phyloP scores from a whole-genome alignment of 2,329 filamentous ascomycete genomes.

The Myriosclerotinia duriaeana region DNA sequence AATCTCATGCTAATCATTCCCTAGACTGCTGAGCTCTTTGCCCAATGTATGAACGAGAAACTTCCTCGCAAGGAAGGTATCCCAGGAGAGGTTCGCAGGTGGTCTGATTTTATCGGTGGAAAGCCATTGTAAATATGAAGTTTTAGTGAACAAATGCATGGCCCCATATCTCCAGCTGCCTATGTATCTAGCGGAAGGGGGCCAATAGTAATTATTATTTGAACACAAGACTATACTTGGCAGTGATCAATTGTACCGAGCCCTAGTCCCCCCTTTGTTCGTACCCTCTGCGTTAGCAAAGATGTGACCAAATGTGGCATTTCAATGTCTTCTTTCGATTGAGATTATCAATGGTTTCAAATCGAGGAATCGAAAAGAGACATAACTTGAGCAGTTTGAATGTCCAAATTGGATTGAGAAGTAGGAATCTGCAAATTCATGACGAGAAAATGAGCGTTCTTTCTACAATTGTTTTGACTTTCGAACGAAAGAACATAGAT shows the following conservation, averaged over 20 bases:
- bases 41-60: slow-evolving; percentile 96
- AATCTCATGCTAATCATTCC: slow-evolving; percentile 20
- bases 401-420: too few relatives aligned
- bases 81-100: slow-evolving; percentile 84
- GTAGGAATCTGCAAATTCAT: too few relatives aligned
- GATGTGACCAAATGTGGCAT: neutral
- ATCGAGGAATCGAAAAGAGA: neutral
- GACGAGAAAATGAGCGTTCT: neutral
- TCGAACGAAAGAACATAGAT: neutral
- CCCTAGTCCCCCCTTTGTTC: neutral
- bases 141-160: neutral
- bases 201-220: slow-evolving; percentile 9
- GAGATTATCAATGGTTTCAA: neutral
- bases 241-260: neutral
- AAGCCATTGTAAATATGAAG: slow-evolving; percentile 64
- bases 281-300: too few relatives aligned
- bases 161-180: neutral
- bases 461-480: neutral
- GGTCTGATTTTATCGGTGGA: slow-evolving; percentile 92
- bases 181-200: neutral
- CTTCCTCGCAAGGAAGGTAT: slow-evolving; percentile 85
- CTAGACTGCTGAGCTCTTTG: slow-evolving; percentile 92
- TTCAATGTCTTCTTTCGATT: neutral
- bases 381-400: neutral
- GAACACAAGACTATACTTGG: neutral